Evolutionary conservation across 176 grass and related monocot species (phyloP).

Genomic region (Ampelocalamus luodianensis): DNA sequence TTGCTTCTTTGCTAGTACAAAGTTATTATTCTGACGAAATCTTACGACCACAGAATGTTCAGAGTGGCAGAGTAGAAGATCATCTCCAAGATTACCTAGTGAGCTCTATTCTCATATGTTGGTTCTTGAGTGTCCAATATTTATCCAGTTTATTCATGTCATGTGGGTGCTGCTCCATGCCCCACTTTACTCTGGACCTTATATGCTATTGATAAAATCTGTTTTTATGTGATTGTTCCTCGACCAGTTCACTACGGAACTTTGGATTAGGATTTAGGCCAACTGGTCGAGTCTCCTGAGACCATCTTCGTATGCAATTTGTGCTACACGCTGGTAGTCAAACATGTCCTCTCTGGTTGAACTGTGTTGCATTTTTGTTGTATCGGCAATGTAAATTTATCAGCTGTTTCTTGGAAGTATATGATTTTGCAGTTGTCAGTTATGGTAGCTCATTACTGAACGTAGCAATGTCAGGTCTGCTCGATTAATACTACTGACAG

Average conservation of each 20-base stretch:
- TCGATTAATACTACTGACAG: not conserved
- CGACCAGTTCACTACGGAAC: slow-evolving; percentile 4
- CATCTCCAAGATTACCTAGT: slow-evolving; percentile 35
- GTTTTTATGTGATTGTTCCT: slow-evolving; percentile 29
- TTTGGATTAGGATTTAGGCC: not conserved
- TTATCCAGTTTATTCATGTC: slow-evolving; percentile 49
- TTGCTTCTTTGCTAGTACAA: slow-evolving; percentile 35
- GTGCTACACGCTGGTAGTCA: not conserved
- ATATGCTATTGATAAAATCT: slow-evolving; percentile 35
- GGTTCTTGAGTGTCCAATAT: slow-evolving; percentile 43
- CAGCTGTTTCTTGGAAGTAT: not conserved
- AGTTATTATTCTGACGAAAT: slow-evolving; percentile 39
- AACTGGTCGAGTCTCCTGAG: not conserved
- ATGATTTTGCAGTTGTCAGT: not conserved
- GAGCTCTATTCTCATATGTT: slow-evolving; percentile 40
- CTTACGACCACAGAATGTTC: slow-evolving; percentile 35
- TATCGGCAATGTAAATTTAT: not conserved
- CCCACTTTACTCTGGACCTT: slow-evolving; percentile 24
- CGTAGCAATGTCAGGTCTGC: not conserved
- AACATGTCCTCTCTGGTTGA: not conserved
- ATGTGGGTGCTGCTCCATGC: slow-evolving; percentile 39
- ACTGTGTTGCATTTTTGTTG: not conserved
- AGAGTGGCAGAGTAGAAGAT: slow-evolving; percentile 29
- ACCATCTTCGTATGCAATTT: not conserved
- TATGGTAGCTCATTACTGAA: not conserved